Evolutionary conservation across 495 filamentous ascomycete species (phyloP).

Genomic region (Annulohypoxylon moriforme): DNA sequence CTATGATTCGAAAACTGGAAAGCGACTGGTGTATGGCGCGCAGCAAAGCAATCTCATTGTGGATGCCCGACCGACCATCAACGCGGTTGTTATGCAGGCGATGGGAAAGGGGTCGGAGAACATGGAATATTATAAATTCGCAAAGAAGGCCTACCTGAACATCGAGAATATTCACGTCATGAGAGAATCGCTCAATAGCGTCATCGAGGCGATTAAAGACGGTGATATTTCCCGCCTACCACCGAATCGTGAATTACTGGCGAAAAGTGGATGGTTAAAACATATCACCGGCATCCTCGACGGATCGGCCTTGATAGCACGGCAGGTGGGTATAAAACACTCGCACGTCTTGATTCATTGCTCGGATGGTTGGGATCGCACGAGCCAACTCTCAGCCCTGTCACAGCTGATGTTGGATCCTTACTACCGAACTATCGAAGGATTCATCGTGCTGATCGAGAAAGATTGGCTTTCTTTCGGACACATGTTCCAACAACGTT

Average conservation of each 20-base stretch:
- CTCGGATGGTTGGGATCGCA: conserved; percentile 98
- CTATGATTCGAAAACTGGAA: conserved; percentile 59
- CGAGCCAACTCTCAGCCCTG: conserved; percentile 93
- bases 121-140: conserved; percentile 96
- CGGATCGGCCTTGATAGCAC: conserved; percentile 83
- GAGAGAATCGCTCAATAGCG: conserved; percentile 88
- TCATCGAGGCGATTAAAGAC: conserved; percentile 91
- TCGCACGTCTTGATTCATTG: conserved; percentile 97
- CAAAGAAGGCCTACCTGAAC: conserved; percentile 92
- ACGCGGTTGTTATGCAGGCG: conserved; percentile 95
- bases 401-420: conserved; percentile 95
- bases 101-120: conserved; percentile 95
- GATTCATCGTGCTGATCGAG: conserved; percentile 94
- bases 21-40: conserved; percentile 83
- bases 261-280: conserved; percentile 89
- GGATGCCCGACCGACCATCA: conserved; percentile 94
- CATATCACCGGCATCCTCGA: conserved; percentile 89
- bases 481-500: conserved; percentile 94
- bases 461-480: conserved; percentile 99
- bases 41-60: conserved; percentile 96
- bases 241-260: conserved; percentile 83
- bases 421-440: conserved; percentile 93
- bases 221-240: conserved; percentile 87
- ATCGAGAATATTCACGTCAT: conserved; percentile 99
- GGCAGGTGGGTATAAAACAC: conserved; percentile 89